These are phyloP conservation scores for Dissophora ornata DNA, from an alignment of 192 early-diverging fungal genomes.

Conservation along the genomic window DNA sequence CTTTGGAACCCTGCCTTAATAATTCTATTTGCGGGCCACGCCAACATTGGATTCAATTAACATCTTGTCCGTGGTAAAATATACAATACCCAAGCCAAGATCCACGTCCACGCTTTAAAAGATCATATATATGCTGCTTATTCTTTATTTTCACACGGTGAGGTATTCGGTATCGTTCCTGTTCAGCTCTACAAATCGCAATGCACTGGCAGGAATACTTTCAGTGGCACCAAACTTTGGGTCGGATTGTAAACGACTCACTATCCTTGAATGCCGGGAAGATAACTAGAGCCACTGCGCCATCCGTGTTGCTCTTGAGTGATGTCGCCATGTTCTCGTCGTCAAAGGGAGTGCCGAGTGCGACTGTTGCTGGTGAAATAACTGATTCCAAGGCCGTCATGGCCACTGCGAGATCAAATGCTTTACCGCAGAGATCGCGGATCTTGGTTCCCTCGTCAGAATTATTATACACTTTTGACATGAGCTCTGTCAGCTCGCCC, in stretches of 20 bases:
- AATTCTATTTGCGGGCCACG: too few relatives aligned
- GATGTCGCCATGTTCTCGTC: conserved; percentile 35
- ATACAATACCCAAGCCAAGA: too few relatives aligned
- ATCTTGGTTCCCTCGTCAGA: conserved; percentile 28
- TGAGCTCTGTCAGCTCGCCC: conserved; percentile 2
- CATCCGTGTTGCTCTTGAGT: conserved; percentile 32
- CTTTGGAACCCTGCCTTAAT: too few relatives aligned
- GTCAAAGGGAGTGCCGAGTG: conserved; percentile 20
- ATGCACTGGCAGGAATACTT: conserved; percentile 4
- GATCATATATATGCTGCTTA: too few relatives aligned
- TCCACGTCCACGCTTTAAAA: too few relatives aligned
- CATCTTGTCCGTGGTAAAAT: too few relatives aligned
- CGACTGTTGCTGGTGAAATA: conserved; percentile 12
- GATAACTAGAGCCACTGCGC: conserved; percentile 38
- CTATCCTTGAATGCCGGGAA: conserved; percentile 41
- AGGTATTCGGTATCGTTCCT: conserved; percentile 12
- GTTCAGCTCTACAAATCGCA: not conserved
- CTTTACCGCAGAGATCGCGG: conserved; percentile 30
- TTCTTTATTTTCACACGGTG: not conserved
- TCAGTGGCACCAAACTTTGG: conserved; percentile 51
- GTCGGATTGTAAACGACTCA: conserved; percentile 7
- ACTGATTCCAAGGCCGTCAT: conserved; percentile 28
- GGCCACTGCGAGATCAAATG: conserved; percentile 38
- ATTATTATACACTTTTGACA: conserved; percentile 26
- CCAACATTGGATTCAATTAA: too few relatives aligned